Percentiles rank a stretch among this genome's conserved stretches.
Evolutionary conservation across 2,329 filamentous ascomycete species (phyloP).

Genomic region (Macrophomina tecta): DNA sequence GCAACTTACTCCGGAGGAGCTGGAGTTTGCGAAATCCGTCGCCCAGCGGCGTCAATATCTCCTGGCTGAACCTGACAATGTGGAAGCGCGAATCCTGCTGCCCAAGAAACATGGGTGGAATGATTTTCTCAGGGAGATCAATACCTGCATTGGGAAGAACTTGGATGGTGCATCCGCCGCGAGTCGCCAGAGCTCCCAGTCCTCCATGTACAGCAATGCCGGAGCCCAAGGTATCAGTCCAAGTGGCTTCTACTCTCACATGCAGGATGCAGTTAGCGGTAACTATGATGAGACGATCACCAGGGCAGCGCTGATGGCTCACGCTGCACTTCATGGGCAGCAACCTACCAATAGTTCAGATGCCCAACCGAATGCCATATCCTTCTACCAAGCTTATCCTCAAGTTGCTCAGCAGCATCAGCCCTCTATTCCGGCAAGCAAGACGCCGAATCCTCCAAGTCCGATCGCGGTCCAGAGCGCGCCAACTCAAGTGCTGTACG

Average conservation of each 20-base stretch:
- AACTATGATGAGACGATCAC: slow-evolving; percentile 31
- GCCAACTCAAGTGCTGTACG: slow-evolving; percentile 63
- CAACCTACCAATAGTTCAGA: slow-evolving; percentile 25
- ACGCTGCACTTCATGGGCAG: slow-evolving; percentile 29
- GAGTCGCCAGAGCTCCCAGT: slow-evolving; percentile 30
- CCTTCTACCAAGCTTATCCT: slow-evolving; percentile 28
- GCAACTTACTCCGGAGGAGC: slow-evolving; percentile 62
- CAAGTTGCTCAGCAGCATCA: slow-evolving; percentile 32
- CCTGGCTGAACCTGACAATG: slow-evolving; percentile 44
- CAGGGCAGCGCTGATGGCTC: slow-evolving; percentile 32
- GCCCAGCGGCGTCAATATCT: slow-evolving; percentile 60
- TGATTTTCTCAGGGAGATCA: slow-evolving; percentile 64
- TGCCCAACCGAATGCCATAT: slow-evolving; percentile 21
- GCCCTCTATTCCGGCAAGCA: slow-evolving; percentile 16
- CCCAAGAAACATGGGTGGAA: slow-evolving; percentile 68
- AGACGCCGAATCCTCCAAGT: slow-evolving; percentile 24
- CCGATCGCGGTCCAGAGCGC: slow-evolving; percentile 53
- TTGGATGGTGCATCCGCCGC: slow-evolving; percentile 57
- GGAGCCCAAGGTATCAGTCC: slow-evolving; percentile 5
- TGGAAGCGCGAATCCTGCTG: slow-evolving; percentile 55
- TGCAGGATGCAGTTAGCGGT: slow-evolving; percentile 17
- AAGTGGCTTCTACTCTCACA: slow-evolving; percentile 18
- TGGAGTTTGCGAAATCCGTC: slow-evolving; percentile 54
- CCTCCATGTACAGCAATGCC: slow-evolving; percentile 24
- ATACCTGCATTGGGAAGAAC: slow-evolving; percentile 63